Base-by-base conservation (phyloP, 2,329 filamentous ascomycete species). In the Fusarium setosum region DNA sequence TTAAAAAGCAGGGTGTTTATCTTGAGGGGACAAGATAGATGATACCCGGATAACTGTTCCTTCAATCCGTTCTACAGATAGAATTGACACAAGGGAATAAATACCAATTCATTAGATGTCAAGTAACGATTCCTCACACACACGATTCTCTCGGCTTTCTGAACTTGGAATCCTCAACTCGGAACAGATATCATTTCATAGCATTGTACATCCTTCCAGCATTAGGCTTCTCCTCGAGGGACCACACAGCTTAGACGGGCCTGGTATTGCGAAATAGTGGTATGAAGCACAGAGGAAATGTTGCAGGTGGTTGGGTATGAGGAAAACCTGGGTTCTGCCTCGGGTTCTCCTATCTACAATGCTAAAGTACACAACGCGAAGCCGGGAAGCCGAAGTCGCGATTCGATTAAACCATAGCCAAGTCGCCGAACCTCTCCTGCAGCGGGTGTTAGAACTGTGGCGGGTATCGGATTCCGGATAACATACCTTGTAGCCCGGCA, bases 401-500 rank as follows among this genome's bases (percentile, higher is more conserved):
- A 71, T 65, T 74, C 75, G 79, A 88, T 89, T 97, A 99, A 81
- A 98, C 86, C 74, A 97, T 84, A 75, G 96, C 95, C 75, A 98
- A 90, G 81, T 98, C 94, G 86, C 96, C 96, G 83, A 98, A 99
- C 88, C 94, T 97, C 89, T 99, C 96, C 95, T 98, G 75, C 71
- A 75, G 44, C 45, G 71, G 63, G 67, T 56, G 79, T 90, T 79
- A 91, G 85, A 62, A 72, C 34, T 52, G 37, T 31, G 18, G 24
- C 9, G 40, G 44, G 7, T 56, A 7, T 21, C 12, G 11, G 17
- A 23, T 26, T 23, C 24, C 17, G 21, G 18, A 53, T 6, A 58
- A 78, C 90, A 75, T 85, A 95, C 95, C 93, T 97, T 97, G 92
- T 99, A 99, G 79, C 96, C 96, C 68, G 96, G 94, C 77, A 97